Base-by-base conservation (phyloP, 805 yeast species). In the Kazachstania bromeliacearum region DNA sequence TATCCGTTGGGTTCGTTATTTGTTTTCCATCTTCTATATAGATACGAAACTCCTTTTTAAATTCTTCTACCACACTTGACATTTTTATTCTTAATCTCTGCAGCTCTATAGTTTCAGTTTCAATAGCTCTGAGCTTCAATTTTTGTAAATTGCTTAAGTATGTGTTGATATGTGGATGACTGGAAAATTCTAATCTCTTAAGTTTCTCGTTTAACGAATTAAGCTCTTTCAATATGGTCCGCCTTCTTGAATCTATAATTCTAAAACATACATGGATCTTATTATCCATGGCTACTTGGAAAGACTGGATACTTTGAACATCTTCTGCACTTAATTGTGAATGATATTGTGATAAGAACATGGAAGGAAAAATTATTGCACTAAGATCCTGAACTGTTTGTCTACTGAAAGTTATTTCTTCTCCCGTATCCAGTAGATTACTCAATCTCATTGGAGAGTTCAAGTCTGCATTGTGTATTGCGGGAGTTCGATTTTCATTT, bases 121-220 rank as follows among this genome's bases (percentile, higher is more conserved):
- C 62, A 6, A 54, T 50, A 3, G 59, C 61, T 26, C 59, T 50
- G 17, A 57, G 34, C 28, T 55, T 48, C 13, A 56, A 47, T 24
- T 54, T 46, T 35, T 57, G 60, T 23, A 55, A 37, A 31, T 51
- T 49, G 37, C 47, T 53, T 9, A 54, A 24, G 19, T 41, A 45
- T 17, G 38, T 44, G 3, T 42, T 41, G 2, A 43, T 42, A 12
- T 48, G 51, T 7, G 50, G 46, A 10, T 47, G 40, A 23, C 45
- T 44, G 8, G 38, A 36, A 8, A 39, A 24, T 34, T 46, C 45
- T 28, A 45, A 33, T 28, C 47, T 44, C 24, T 46, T 45, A 21
- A 52, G 26, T 31, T 41, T 43, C 5, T 33, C 35, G 16, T 51
- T 51, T 32, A 53, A 53, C 8, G 44, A 24, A 21, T 50, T 52